Percentiles rank a stretch among this genome's conserved stretches.
Conservation (phyloP, 2,329 filamentous ascomycete species). For the Mycosphaerella arachidis region DNA sequence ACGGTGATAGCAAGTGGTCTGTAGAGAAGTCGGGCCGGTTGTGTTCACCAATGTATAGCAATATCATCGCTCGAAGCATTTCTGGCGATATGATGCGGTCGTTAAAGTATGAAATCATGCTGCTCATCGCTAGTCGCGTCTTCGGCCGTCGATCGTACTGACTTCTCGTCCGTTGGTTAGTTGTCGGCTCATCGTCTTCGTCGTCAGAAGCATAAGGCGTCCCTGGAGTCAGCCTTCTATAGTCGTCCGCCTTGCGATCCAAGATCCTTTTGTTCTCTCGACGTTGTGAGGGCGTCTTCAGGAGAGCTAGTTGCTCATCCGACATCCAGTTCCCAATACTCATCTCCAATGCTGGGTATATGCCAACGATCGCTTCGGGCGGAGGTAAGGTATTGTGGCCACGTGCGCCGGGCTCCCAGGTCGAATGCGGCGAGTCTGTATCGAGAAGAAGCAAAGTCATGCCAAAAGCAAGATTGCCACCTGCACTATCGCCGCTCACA, state of each 20-base stretch:
- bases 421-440: slow-evolving; percentile 42
- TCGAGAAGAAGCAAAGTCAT: slow-evolving; percentile 88
- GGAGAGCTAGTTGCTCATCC: slow-evolving; percentile 92
- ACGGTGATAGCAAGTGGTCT: slow-evolving; percentile 84
- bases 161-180: background rate
- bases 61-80: slow-evolving; percentile 99
- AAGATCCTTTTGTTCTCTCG: slow-evolving; percentile 75
- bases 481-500: slow-evolving; percentile 74
- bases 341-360: slow-evolving; percentile 91
- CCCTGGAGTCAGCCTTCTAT: slow-evolving; percentile 71
- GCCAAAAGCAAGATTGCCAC: slow-evolving; percentile 74
- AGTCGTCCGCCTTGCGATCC: slow-evolving; percentile 81
- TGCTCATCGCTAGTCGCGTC: slow-evolving; percentile 87
- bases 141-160: slow-evolving; percentile 9
- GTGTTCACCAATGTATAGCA: slow-evolving; percentile 91
- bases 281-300: slow-evolving; percentile 74
- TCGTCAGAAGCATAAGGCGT: slow-evolving; percentile 80
- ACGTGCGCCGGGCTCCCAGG: slow-evolving; percentile 30
- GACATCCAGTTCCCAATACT: slow-evolving; percentile 99
- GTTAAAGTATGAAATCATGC: slow-evolving; percentile 98
- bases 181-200: slow-evolving; percentile 48
- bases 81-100: slow-evolving; percentile 91
- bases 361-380: slow-evolving; percentile 77
- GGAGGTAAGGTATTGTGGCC: slow-evolving; percentile 38
- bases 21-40: slow-evolving; percentile 88